phyloP scores from a whole-genome alignment of 2,329 filamentous ascomycete genomes.

The Chalara sp. region DNA sequence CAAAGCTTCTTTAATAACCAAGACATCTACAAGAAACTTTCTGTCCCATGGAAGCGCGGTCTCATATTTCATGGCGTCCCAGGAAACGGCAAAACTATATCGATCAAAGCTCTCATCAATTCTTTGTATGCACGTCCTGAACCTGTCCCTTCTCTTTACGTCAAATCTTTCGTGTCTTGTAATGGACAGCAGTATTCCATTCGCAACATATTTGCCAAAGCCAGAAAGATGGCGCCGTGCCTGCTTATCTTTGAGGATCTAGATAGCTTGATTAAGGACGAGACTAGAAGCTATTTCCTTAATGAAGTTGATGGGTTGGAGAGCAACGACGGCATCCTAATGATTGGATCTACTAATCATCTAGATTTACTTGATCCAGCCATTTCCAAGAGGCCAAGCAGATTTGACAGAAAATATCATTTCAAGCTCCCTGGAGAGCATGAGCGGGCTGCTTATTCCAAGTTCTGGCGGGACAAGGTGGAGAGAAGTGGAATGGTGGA shows the following conservation, averaged over 20 bases:
- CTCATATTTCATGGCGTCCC: conserved; percentile 61
- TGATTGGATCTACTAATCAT: conserved; percentile 60
- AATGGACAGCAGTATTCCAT: conserved; percentile 49
- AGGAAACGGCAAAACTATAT: conserved; percentile 66
- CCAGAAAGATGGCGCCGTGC: conserved; percentile 57
- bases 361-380: conserved; percentile 61
- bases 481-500: conserved; percentile 47
- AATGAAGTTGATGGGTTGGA: conserved; percentile 67
- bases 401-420: conserved; percentile 61
- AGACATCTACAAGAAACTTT: conserved; percentile 50
- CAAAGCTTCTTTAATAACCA: conserved; percentile 54
- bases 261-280: conserved; percentile 55
- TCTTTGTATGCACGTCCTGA: conserved; percentile 45
- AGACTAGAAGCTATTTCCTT: conserved; percentile 60
- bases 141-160: conserved; percentile 53
- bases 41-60: conserved; percentile 64
- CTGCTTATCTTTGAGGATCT: conserved; percentile 68
- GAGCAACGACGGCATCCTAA: conserved; percentile 64
- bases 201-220: conserved; percentile 48
- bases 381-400: conserved; percentile 56
- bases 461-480: conserved; percentile 56
- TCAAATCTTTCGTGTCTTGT: conserved; percentile 44
- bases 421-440: conserved; percentile 50
- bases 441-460: conserved; percentile 51
- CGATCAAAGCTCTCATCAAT: conserved; percentile 65